Evolutionary conservation across 1,284 basidiomycete species (phyloP), one percentile per base, ranked within the genome.

Genomic region (Earliella scabrosa): DNA sequence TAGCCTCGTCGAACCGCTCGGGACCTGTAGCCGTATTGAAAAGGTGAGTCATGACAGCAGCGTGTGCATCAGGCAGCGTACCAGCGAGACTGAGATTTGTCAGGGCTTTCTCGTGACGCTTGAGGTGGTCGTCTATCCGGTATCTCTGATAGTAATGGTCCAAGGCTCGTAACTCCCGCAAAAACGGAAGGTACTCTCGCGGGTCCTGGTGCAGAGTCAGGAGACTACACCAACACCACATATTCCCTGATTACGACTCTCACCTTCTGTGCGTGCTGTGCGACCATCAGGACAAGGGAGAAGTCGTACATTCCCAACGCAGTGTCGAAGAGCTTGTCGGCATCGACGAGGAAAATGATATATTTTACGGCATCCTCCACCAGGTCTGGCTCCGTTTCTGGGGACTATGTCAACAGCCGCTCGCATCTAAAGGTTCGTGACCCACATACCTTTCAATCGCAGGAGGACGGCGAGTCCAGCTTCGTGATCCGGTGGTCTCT

Each of bases 301-400:
- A 99, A 98, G 73, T 99, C 95, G 73, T 99, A 99, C 95, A 98
- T 98, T 23, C 97, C 97, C 23, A 99, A 82, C 1, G 97, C 97
- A 5, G 92, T 92, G 69, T 98, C 88, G 75, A 96, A 99, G 2
- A 99, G 82, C 59, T 83, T 84, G 66, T 99, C 88, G 0, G 95
- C 94, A 68, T 98, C 95, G 16, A 95, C 94, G 29, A 99, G 83
- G 81, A 98, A 99, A 71, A 99, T 97, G 71, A 99, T 91, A 68
- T 99, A 99, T 71, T 97, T 98, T 67, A 98, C 92, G 2, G 97
- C 97, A 54, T 98, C 95, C 68, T 98, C 95, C 4, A 97, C 93
- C 1, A 94, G 75, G 35, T 86, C 81, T 0, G 89, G 84, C 61
- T 93, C 83, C 9, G 78, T 79, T 24, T 86, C 93, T 95, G 64